phyloP scores from a whole-genome alignment of 2,329 filamentous ascomycete species.

The Venturia oleaginea region DNA sequence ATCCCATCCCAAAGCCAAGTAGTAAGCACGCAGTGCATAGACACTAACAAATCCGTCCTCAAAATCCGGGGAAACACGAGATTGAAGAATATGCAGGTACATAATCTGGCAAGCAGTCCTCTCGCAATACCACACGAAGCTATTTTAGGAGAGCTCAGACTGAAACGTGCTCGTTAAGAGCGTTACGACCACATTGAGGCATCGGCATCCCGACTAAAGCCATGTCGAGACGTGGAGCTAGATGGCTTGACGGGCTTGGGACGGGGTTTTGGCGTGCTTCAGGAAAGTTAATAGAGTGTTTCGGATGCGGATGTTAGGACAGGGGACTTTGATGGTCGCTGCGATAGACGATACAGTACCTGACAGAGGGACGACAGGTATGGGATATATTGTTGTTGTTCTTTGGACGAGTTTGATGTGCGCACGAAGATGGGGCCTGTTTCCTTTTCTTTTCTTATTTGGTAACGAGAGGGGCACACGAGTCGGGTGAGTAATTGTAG shows the following conservation, averaged over 20 bases:
- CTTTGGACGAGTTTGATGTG: not conserved
- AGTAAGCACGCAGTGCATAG: not conserved
- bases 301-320: not conserved
- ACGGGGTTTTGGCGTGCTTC: not conserved
- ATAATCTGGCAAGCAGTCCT: not conserved
- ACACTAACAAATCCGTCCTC: not conserved
- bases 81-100: not conserved
- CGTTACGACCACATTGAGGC: not conserved
- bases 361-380: not conserved
- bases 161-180: not conserved
- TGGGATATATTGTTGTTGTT: not conserved
- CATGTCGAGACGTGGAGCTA: not conserved
- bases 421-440: not conserved
- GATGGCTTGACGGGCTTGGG: not conserved
- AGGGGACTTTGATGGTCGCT: not conserved
- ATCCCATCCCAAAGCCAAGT: not conserved
- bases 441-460: not conserved
- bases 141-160: not conserved
- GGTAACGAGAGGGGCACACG: not conserved
- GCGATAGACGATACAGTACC: not conserved
- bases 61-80: not conserved
- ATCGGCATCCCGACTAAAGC: not conserved
- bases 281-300: slow-evolving; percentile 7
- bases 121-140: not conserved
- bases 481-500: not conserved